Evolutionary conservation across 2,329 filamentous ascomycete species (phyloP), one percentile per base, ranked within the genome.

Genomic region (Seiridium cupressi): DNA sequence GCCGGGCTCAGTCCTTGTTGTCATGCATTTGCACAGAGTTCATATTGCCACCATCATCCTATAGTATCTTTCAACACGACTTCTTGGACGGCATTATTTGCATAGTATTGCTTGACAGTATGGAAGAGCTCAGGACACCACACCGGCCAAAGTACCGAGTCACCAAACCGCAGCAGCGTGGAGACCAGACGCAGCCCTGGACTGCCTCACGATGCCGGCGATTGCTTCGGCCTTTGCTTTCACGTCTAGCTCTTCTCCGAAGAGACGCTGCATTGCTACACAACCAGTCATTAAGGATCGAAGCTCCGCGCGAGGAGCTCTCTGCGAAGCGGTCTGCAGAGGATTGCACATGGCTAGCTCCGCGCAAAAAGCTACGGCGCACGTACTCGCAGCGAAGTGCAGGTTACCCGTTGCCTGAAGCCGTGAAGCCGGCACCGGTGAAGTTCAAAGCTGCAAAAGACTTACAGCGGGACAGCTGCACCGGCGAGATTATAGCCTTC

Each of bases 151-250:
- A 65, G 61, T 60, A 57, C 35, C 35, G 63, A 31, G 61, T 57
- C 51, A 55, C 63, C 40, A 68, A 60, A 42, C 47, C 61, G 31
- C 63, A 65, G 13, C 61, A 58, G 35, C 56, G 49, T n/a, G 59
- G 59, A 42, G 64, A 66, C 13, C 42, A 58, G 34, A 59, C 63
- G 51, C 63, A 68, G 13, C 64, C 68, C n/a, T 76, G 78, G 78
- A 80, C 77, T 9, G 68, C 77, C 31, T 71, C 76, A 40, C 73
- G 77, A 60, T 80, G 78, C 57, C 72, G 79, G 57, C 74, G 77
- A 31, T 65, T 80, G 47, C 70, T 80, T 40, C 75, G 78, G 38
- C 75, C 77, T 6, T 64, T 80, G 58, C 71, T 76, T 35, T 79
- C 78, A 10, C 71, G 77, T 49, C 73, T 80, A 42, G 69, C 73